A percentile compares a stretch with the other conserved stretches of the same genome.
phyloP scores from a whole-genome alignment of 2,329 filamentous ascomycete genomes.

The Domatiomyces globalis region DNA sequence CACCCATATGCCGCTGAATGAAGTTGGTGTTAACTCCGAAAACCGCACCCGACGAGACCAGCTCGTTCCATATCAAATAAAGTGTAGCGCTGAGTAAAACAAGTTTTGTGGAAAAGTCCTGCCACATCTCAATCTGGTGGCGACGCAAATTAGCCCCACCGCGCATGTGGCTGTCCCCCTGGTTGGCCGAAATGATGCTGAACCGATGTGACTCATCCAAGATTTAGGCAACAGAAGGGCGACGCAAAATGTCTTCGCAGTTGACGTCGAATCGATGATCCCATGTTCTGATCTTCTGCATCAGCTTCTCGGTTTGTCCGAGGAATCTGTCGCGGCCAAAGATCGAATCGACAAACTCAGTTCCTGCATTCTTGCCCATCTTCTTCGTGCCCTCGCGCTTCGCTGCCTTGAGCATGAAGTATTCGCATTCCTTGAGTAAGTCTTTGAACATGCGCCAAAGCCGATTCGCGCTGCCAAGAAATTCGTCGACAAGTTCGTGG shows the following conservation, averaged over 20 bases:
- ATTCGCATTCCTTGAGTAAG: conserved; percentile 80
- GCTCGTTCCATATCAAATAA: background rate
- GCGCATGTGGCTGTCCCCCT: background rate
- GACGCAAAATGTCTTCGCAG: conserved; percentile 71
- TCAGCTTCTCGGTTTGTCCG: conserved; percentile 80
- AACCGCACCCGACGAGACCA: background rate
- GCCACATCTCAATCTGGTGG: background rate
- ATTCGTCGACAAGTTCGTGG: conserved; percentile 72
- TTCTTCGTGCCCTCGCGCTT: conserved; percentile 56
- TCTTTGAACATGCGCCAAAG: conserved; percentile 73
- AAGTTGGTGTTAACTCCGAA: background rate
- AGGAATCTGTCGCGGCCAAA: conserved; percentile 86
- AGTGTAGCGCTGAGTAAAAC: background rate
- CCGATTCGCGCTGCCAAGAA: conserved; percentile 75
- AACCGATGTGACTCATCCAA: background rate
- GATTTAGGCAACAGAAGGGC: conserved; percentile 27
- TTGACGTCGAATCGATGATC: conserved; percentile 91
- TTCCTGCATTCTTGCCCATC: conserved; percentile 82
- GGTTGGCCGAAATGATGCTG: too few species aligned
- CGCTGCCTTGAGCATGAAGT: conserved; percentile 83
- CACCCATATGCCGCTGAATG: background rate
- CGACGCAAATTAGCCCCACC: background rate
- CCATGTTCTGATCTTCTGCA: conserved; percentile 78
- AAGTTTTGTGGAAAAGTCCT: background rate
- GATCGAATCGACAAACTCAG: conserved; percentile 90